phyloP scores from a whole-genome alignment of 371 early-diverging fungal species.

The Mortierella sp. region DNA sequence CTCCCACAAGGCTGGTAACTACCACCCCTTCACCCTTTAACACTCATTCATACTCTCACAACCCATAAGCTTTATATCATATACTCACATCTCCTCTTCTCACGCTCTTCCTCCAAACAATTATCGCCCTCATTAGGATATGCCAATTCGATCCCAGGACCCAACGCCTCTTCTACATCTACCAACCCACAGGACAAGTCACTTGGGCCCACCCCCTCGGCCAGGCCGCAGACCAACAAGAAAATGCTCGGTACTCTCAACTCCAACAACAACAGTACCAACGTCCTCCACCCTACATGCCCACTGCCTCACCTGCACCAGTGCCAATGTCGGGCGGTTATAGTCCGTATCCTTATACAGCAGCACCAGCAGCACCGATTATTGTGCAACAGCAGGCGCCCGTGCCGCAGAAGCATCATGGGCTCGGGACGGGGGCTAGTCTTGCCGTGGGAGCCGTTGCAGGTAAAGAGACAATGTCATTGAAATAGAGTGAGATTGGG shows the following conservation, averaged over 20 bases:
- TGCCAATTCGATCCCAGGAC: conserved; percentile 39
- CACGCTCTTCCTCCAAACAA: not conserved
- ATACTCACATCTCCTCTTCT: not conserved
- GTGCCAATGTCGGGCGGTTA: not conserved
- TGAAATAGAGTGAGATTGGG: not conserved
- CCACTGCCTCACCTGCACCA: not conserved
- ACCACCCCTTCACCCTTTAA: not conserved
- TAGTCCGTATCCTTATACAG: not conserved
- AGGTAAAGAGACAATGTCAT: conserved; percentile 17
- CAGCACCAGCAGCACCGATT: not conserved
- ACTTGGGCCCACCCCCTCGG: conserved; percentile 44
- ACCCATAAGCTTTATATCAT: not conserved
- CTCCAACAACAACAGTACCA: conserved; percentile 13
- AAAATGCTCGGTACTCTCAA: conserved; percentile 37
- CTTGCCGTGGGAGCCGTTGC: conserved; percentile 40
- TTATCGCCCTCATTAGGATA: conserved; percentile 15
- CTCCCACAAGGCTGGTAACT: conserved; percentile 1
- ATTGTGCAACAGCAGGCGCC: not conserved
- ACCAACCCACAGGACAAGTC: conserved; percentile 30
- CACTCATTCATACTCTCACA: not conserved
- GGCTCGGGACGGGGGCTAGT: conserved; percentile 36
- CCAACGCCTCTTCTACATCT: conserved; percentile 42
- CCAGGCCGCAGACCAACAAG: conserved; percentile 35
- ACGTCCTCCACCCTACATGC: not conserved
- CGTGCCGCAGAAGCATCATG: not conserved